Evolutionary conservation across 179 eudicot genomes (phyloP).

Genomic region (Actinidia arguta): DNA sequence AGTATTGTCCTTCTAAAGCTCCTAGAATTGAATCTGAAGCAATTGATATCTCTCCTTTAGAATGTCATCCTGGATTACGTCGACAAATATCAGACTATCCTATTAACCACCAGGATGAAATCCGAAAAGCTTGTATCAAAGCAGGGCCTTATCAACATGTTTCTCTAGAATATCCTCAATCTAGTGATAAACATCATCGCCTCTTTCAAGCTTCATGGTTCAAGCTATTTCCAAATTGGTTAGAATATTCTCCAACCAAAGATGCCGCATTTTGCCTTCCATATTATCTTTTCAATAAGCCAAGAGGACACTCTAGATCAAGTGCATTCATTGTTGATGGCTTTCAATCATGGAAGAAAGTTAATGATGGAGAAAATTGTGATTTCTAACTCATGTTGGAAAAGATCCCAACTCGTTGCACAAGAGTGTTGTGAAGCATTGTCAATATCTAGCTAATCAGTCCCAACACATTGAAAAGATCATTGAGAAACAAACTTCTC

Average conservation of each 20-base stretch:
- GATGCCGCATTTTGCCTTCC: background rate
- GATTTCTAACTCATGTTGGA: background rate
- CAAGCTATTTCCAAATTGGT: background rate
- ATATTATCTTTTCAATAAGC: background rate
- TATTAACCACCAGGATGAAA: background rate
- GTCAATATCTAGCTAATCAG: background rate
- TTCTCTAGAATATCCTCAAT: background rate
- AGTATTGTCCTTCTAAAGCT: background rate
- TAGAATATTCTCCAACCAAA: background rate
- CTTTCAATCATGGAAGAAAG: background rate
- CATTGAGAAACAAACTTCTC: background rate
- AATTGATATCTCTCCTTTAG: slow-evolving; percentile 13
- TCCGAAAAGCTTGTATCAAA: background rate
- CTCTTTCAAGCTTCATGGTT: background rate
- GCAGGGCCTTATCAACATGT: background rate
- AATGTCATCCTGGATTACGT: background rate
- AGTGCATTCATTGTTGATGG: background rate
- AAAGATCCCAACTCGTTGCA: background rate
- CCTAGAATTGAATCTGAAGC: background rate
- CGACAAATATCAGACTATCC: background rate
- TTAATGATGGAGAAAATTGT: background rate
- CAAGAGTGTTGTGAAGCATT: background rate
- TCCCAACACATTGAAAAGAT: background rate
- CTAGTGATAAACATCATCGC: background rate
- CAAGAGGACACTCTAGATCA: background rate